Conservation (phyloP, 2,329 filamentous ascomycete species). For the Thermomyces lanuginosus region DNA sequence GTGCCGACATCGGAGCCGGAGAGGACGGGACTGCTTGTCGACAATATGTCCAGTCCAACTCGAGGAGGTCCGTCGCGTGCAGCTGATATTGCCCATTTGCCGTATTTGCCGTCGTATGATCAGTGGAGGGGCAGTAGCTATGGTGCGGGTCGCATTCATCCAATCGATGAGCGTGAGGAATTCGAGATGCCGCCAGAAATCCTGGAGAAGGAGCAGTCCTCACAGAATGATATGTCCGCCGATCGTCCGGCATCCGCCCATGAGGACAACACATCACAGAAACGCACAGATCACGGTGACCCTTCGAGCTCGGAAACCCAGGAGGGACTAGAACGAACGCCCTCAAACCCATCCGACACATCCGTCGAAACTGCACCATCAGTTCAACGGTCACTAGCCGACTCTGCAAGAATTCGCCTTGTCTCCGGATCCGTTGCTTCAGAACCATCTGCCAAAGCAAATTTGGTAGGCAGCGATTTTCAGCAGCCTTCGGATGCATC, state of each 20-base stretch:
- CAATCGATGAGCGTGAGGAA: slow-evolving; percentile 47
- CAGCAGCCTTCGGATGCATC: slow-evolving; percentile 13
- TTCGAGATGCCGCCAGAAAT: slow-evolving; percentile 28
- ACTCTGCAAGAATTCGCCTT: too few relatives aligned
- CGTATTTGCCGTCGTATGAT: slow-evolving; percentile 22
- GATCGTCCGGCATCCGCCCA: slow-evolving; percentile 13
- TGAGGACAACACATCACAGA: slow-evolving; percentile 3
- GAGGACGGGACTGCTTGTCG: slow-evolving; percentile 26
- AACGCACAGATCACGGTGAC: slow-evolving; percentile 2
- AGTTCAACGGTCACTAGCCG: slow-evolving; percentile 8
- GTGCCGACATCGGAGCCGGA: slow-evolving; percentile 19
- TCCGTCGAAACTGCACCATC: slow-evolving; percentile 25
- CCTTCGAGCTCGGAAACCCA: slow-evolving; percentile 26
- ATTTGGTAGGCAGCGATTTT: slow-evolving; percentile 11
- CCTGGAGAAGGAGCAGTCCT: slow-evolving; percentile 5
- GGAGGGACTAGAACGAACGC: slow-evolving; percentile 38
- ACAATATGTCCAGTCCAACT: slow-evolving; percentile 24
- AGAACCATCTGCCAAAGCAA: slow-evolving; percentile 11
- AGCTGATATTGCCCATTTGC: too few relatives aligned
- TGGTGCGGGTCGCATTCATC: slow-evolving; percentile 41
- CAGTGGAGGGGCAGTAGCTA: slow-evolving; percentile 29
- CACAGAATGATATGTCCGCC: slow-evolving; percentile 10
- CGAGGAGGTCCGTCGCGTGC: slow-evolving; percentile 15
- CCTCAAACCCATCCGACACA: slow-evolving; percentile 39
- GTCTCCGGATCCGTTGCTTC: too few relatives aligned